phyloP scores from a whole-genome alignment of 495 filamentous ascomycete species.

The Penicillium steckii region DNA sequence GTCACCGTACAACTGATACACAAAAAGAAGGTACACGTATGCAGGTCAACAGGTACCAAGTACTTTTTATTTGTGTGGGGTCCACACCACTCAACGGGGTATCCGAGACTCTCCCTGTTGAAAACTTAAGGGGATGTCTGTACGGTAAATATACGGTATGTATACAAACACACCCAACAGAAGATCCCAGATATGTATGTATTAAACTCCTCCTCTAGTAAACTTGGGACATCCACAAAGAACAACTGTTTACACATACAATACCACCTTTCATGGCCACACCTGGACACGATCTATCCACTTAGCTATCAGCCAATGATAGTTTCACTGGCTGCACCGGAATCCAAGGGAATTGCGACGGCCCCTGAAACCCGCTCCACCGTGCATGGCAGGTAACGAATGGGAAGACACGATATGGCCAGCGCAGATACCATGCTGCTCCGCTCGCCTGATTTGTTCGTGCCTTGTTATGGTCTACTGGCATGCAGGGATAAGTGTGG shows the following conservation, averaged over 20 bases:
- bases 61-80: conserved; percentile 11
- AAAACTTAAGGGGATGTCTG: conserved; percentile 3
- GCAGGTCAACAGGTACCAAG: conserved; percentile 5
- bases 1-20: conserved; percentile 18
- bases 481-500: conserved; percentile 32
- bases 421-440: conserved; percentile 13
- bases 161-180: not conserved
- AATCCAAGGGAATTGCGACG: conserved; percentile 32
- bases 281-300: conserved; percentile 1
- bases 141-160: not conserved
- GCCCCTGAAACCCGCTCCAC: conserved; percentile 34
- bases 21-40: conserved; percentile 14
- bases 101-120: conserved; percentile 10
- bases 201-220: not conserved
- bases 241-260: too few species aligned
- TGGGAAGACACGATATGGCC: conserved; percentile 16
- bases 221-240: not conserved
- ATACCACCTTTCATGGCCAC: not conserved
- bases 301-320: conserved; percentile 11
- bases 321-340: not conserved
- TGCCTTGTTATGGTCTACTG: conserved; percentile 30
- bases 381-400: conserved; percentile 23
- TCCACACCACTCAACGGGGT: conserved; percentile 3
- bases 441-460: conserved; percentile 11
- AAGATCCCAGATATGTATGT: not conserved